Evolutionary conservation across 371 early-diverging fungal species (phyloP).

Genomic region (Entomophthora muscae): DNA sequence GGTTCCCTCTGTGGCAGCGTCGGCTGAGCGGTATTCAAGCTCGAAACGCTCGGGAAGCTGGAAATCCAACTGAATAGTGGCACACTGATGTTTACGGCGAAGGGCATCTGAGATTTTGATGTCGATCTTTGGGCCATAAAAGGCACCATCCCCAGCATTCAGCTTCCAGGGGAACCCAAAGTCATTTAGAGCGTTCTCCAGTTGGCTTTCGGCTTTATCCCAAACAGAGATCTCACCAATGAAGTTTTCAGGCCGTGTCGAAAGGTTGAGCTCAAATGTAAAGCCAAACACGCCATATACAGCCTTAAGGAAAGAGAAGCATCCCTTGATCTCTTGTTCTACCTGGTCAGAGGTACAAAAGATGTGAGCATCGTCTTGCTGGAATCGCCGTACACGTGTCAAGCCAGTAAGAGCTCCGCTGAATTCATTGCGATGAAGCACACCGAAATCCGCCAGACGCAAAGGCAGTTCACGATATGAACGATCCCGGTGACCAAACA

Average conservation of each 20-base stretch:
- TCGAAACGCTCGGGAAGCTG: slow-evolving; percentile 84
- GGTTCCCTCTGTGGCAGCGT: slow-evolving; percentile 19
- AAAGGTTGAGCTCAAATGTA: slow-evolving; percentile 74
- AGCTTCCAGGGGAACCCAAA: slow-evolving; percentile 70
- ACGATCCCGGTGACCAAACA: slow-evolving; percentile 63
- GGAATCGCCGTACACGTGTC: slow-evolving; percentile 87
- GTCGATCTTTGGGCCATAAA: slow-evolving; percentile 99
- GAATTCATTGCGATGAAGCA: slow-evolving; percentile 82
- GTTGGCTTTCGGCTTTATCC: slow-evolving; percentile 82
- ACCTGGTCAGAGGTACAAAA: slow-evolving; percentile 71
- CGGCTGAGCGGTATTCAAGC: slow-evolving; percentile 46
- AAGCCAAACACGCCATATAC: slow-evolving; percentile 87
- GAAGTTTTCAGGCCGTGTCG: slow-evolving; percentile 96
- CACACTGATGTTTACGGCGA: slow-evolving; percentile 87
- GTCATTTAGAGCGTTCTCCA: slow-evolving; percentile 61
- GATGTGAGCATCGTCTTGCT: slow-evolving; percentile 97
- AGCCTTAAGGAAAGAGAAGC: slow-evolving; percentile 65
- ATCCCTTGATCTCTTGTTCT: slow-evolving; percentile 52
- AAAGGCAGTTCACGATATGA: slow-evolving; percentile 89
- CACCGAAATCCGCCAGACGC: slow-evolving; percentile 87
- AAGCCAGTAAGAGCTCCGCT: slow-evolving; percentile 86
- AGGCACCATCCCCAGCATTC: slow-evolving; percentile 98
- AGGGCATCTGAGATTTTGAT: slow-evolving; percentile 94
- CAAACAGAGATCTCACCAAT: slow-evolving; percentile 89
- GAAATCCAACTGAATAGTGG: slow-evolving; percentile 97